A percentile compares a stretch with the other conserved stretches of the same genome.
phyloP scores from a whole-genome alignment of 768 basidiomycete species.

The Russula abietina region DNA sequence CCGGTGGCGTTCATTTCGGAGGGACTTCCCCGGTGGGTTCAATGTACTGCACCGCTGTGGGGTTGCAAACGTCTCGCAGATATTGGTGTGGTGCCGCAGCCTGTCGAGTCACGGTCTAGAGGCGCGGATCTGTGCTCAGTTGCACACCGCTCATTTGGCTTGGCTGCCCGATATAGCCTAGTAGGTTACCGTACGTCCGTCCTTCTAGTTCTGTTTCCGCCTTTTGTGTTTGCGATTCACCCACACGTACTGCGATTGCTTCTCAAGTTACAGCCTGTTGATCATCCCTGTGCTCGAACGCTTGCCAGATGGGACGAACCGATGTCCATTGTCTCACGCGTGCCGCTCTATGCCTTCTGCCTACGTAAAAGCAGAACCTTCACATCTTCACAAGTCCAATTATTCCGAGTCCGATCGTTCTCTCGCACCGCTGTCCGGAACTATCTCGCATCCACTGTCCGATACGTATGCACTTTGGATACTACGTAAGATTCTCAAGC shows the following conservation, averaged over 20 bases:
- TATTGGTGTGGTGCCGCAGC: not conserved
- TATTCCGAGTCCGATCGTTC: not conserved
- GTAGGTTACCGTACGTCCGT: not conserved
- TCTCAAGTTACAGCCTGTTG: not conserved
- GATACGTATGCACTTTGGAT: not conserved
- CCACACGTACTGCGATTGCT: not conserved
- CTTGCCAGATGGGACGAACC: not conserved
- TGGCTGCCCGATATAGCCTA: too few relatives aligned
- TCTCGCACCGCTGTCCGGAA: not conserved
- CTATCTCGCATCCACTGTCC: not conserved
- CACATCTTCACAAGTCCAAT: not conserved
- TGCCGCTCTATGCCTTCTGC: not conserved
- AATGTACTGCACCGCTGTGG: not conserved
- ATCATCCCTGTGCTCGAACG: not conserved
- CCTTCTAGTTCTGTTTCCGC: not conserved
- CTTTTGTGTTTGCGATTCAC: not conserved
- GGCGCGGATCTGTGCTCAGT: not conserved
- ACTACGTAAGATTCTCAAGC: not conserved
- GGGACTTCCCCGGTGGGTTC: not conserved
- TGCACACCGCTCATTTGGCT: not conserved
- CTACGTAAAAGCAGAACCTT: not conserved
- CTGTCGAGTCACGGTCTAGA: not conserved
- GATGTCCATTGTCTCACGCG: not conserved
- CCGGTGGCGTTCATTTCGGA: not conserved
- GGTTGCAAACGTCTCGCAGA: not conserved